Percentiles rank a stretch among this genome's conserved stretches.
Evolutionary conservation across 306 rosid genomes (phyloP).

Genomic region (Biancaea sappan): DNA sequence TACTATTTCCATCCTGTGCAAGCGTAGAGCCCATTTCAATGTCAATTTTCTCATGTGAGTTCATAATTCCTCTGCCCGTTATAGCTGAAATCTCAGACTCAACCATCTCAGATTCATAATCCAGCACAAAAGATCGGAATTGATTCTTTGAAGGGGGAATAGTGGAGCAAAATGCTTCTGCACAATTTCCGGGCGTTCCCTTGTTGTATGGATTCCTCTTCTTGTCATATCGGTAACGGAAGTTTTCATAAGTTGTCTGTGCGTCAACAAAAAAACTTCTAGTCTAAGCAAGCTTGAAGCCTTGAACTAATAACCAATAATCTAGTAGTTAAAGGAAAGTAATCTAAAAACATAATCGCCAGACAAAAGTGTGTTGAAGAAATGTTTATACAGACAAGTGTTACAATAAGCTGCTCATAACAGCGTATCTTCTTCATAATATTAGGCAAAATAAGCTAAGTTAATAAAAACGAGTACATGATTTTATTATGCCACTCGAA

Average conservation of each 20-base stretch:
- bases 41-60: conserved; percentile 74
- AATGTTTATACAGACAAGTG: background rate
- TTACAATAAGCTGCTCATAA: background rate
- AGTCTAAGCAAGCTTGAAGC: background rate
- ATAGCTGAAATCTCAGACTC: conserved; percentile 49
- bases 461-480: background rate
- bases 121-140: conserved; percentile 57
- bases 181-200: conserved; percentile 56
- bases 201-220: conserved; percentile 77
- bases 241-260: conserved; percentile 97
- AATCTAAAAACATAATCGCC: conserved; percentile 3
- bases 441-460: background rate
- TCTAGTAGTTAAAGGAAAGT: conserved; percentile 8
- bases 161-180: conserved; percentile 64
- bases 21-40: conserved; percentile 74
- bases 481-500: background rate
- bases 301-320: conserved; percentile 4
- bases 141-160: conserved; percentile 56
- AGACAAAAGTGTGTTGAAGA: background rate
- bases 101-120: conserved; percentile 50
- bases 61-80: conserved; percentile 39
- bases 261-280: conserved; percentile 23
- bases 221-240: conserved; percentile 79
- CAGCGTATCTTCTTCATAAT: background rate
- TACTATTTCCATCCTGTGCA: conserved; percentile 50